Conservation (phyloP, 139 green algal species). For the Picochlorum sp. region DNA sequence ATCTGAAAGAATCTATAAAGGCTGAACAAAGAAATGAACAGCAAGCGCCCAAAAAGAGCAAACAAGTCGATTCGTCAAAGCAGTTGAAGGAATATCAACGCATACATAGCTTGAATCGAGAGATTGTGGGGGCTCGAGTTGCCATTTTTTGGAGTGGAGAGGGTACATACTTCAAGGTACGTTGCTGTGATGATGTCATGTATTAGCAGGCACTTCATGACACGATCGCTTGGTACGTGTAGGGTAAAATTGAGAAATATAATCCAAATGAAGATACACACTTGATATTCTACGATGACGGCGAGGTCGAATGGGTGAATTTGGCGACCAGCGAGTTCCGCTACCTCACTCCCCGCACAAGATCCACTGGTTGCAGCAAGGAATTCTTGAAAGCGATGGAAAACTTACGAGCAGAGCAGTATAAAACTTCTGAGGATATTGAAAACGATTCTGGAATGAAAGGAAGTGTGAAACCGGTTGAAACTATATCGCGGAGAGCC, state of each 20-base stretch:
- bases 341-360: slow-evolving; percentile 20
- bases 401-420: slow-evolving; percentile 15
- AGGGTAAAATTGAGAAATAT: slow-evolving; percentile 30
- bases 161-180: slow-evolving; percentile 32
- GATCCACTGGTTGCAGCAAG: slow-evolving; percentile 10
- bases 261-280: slow-evolving; percentile 40
- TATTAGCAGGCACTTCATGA: not conserved
- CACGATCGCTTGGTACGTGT: not conserved
- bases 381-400: slow-evolving; percentile 19
- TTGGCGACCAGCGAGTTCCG: slow-evolving; percentile 36
- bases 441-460: not conserved
- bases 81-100: not conserved
- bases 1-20: too few species aligned
- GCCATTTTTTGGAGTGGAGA: slow-evolving; percentile 33
- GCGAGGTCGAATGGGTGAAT: slow-evolving; percentile 43
- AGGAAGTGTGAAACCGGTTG: not conserved
- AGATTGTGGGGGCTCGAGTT: slow-evolving; percentile 22
- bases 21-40: too few species aligned
- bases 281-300: slow-evolving; percentile 57
- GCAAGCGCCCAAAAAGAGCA: too few species aligned
- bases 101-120: not conserved
- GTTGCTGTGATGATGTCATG: not conserved
- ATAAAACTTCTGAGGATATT: slow-evolving; percentile 4
- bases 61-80: too few species aligned
- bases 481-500: not conserved